Conservation (phyloP, 495 filamentous ascomycete species). For the Peziza echinospora region DNA sequence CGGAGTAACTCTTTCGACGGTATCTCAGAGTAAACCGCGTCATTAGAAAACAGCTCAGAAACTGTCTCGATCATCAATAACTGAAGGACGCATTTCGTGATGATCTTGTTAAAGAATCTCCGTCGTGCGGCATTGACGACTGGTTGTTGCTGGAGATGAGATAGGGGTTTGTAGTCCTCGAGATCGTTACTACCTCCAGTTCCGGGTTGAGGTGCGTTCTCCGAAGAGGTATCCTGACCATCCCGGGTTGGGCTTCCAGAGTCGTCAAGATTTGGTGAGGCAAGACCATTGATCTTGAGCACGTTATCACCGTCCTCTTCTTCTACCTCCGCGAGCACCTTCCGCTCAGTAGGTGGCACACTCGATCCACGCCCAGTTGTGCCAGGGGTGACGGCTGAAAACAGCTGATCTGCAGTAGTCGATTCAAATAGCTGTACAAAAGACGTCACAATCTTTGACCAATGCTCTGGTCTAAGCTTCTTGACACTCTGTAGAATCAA, state of each 20-base stretch:
- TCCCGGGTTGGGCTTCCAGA: not conserved
- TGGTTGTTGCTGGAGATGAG: constrained; percentile 55
- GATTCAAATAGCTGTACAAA: constrained; percentile 90
- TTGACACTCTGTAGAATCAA: constrained; percentile 86
- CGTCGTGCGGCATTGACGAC: constrained; percentile 79
- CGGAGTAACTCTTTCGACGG: constrained; percentile 71
- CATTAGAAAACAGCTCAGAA: constrained; percentile 93
- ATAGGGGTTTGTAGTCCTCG: constrained; percentile 68
- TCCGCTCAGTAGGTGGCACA: not conserved
- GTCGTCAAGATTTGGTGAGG: constrained; percentile 3
- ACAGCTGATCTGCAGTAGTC: constrained; percentile 84
- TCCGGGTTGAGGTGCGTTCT: constrained; percentile 6
- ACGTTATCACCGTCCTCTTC: constrained; percentile 12
- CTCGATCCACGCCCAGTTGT: constrained; percentile 3
- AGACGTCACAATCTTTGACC: constrained; percentile 78
- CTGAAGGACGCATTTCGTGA: constrained; percentile 94
- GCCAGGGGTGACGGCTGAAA: constrained; percentile 45
- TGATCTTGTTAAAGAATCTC: constrained; percentile 98
- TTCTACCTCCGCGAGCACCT: not conserved
- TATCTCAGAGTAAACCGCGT: constrained; percentile 82
- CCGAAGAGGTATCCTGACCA: not conserved
- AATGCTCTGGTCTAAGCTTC: constrained; percentile 72
- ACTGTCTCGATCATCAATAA: constrained; percentile 98
- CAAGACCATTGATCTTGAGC: constrained; percentile 41
- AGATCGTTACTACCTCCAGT: constrained; percentile 30